Conservation (phyloP, 2,329 filamentous ascomycete genomes). For the Elsinoe australis region DNA sequence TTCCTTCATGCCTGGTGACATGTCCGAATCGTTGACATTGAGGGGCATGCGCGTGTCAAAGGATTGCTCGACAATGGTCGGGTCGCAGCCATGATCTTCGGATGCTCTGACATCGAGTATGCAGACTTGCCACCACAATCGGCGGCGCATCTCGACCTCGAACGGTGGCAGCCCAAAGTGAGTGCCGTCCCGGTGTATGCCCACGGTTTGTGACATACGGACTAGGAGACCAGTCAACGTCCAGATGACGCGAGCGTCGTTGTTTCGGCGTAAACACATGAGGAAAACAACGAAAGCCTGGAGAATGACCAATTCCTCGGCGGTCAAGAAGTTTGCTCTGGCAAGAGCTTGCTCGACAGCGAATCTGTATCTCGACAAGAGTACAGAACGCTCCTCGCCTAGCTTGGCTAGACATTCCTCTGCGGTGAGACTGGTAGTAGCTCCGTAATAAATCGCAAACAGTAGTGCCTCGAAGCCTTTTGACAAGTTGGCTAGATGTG, state of each 20-base stretch:
- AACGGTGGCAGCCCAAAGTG: slow-evolving; percentile 51
- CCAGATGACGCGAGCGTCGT: slow-evolving; percentile 48
- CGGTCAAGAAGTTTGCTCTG: slow-evolving; percentile 54
- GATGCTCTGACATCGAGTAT: slow-evolving; percentile 53
- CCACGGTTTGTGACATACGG: slow-evolving; percentile 52
- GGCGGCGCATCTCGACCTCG: slow-evolving; percentile 48
- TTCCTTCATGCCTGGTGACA: slow-evolving; percentile 43
- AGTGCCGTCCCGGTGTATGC: slow-evolving; percentile 52
- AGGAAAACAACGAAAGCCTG: slow-evolving; percentile 58
- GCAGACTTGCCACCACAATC: slow-evolving; percentile 39
- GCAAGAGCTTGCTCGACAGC: slow-evolving; percentile 57
- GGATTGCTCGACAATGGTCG: slow-evolving; percentile 49
- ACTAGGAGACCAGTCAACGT: slow-evolving; percentile 52
- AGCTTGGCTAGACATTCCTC: slow-evolving; percentile 43
- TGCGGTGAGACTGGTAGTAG: slow-evolving; percentile 45
- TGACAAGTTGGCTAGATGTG: slow-evolving; percentile 51
- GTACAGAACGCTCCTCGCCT: slow-evolving; percentile 44
- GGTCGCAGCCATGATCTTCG: slow-evolving; percentile 57
- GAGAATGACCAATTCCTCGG: slow-evolving; percentile 53
- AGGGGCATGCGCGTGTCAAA: slow-evolving; percentile 55
- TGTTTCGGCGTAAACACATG: slow-evolving; percentile 47
- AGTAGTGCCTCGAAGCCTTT: slow-evolving; percentile 52
- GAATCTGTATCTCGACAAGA: slow-evolving; percentile 53
- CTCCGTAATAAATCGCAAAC: slow-evolving; percentile 56
- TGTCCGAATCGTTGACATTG: slow-evolving; percentile 50